Evolutionary conservation across 2,329 filamentous ascomycete genomes (phyloP), one percentile per base, ranked within the genome.

Genomic region (Botryotinia convoluta): DNA sequence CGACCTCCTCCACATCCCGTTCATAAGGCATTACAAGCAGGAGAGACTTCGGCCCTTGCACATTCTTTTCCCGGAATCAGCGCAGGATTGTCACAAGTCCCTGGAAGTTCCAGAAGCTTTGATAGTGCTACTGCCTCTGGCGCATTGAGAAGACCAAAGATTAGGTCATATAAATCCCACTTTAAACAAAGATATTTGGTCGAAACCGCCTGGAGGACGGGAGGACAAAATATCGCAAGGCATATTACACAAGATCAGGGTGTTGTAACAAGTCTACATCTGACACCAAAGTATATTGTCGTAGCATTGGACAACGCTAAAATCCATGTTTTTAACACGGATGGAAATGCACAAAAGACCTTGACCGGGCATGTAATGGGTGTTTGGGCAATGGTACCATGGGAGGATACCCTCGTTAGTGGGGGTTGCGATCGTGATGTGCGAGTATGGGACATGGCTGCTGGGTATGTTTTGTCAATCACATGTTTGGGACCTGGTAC

Each of bases 331-430:
- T 99, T 98, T 81, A 93, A 98, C 81, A 95, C 94, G 0, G 90
- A 96, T 77, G 96, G 96, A 48, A 91, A 94, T 78, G 90, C 94
- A 76, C 91, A 97, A 78, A 93, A 94, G 81, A 97, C 94, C 3
- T 85, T 99, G 42, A 92, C 96, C 80, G 96, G 96, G 18, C 96
- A 99, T 84, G 93, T 98, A 62, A 99, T 99, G 96, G 96, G 96
- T 59, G 96, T 99, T 32, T 99, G 96, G 96, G 96, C 96, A 67
- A 98, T 99, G 95, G 94, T 99, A 37, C 96, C 96, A 10, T 98
- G 95, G 93, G 95, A 93, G 74, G 95, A 99, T 81, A 92, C 93
- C 71, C 87, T 99, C 75, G 96, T 99, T 74, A 98, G 94, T 79
- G 96, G 96, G 79, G 96, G 96, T 9, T 99, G 96, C 81, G 96